Percentiles rank a stretch among this genome's conserved stretches.
phyloP scores from a whole-genome alignment of 2,329 filamentous ascomycete species.

The Pyricularia pennisetigena region DNA sequence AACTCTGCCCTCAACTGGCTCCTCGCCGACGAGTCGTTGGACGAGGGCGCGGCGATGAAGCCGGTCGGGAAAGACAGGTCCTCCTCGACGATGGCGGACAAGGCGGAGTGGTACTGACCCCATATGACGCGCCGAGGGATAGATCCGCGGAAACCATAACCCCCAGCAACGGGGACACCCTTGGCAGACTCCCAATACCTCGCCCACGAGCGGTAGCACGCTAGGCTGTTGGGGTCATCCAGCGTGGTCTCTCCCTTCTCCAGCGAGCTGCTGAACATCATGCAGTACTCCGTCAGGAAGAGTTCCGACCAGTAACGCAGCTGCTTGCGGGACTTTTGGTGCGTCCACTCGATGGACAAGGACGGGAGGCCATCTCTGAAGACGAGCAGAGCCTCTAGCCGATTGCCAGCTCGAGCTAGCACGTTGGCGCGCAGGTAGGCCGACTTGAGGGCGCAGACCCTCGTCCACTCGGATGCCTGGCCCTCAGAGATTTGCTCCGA shows the following conservation, averaged over 20 bases:
- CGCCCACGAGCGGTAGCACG: slow-evolving; percentile 57
- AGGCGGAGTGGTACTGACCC: slow-evolving; percentile 72
- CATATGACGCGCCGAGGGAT: slow-evolving; percentile 62
- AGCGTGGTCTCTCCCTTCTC: slow-evolving; percentile 40
- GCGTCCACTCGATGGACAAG: slow-evolving; percentile 41
- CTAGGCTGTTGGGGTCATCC: slow-evolving; percentile 41
- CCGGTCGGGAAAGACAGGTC: slow-evolving; percentile 50
- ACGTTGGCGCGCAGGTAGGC: slow-evolving; percentile 67
- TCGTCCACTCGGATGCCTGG: slow-evolving; percentile 65
- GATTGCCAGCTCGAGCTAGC: slow-evolving; percentile 36
- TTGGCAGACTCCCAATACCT: slow-evolving; percentile 52
- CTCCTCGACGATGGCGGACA: slow-evolving; percentile 66
- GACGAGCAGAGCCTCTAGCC: slow-evolving; percentile 51
- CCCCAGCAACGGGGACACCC: slow-evolving; percentile 36
- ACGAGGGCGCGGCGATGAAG: slow-evolving; percentile 23
- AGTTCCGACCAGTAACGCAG: slow-evolving; percentile 71
- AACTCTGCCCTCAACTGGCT: slow-evolving; percentile 65
- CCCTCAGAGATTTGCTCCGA: slow-evolving; percentile 42
- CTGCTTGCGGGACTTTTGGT: slow-evolving; percentile 49
- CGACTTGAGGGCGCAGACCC: slow-evolving; percentile 70
- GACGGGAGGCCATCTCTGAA: slow-evolving; percentile 59
- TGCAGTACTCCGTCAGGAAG: slow-evolving; percentile 64
- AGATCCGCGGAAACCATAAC: slow-evolving; percentile 47
- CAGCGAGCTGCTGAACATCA: slow-evolving; percentile 53
- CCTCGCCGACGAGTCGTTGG: slow-evolving; percentile 39